Base-by-base conservation (phyloP, 2,329 filamentous ascomycete species). In the Colletotrichum trifolii region DNA sequence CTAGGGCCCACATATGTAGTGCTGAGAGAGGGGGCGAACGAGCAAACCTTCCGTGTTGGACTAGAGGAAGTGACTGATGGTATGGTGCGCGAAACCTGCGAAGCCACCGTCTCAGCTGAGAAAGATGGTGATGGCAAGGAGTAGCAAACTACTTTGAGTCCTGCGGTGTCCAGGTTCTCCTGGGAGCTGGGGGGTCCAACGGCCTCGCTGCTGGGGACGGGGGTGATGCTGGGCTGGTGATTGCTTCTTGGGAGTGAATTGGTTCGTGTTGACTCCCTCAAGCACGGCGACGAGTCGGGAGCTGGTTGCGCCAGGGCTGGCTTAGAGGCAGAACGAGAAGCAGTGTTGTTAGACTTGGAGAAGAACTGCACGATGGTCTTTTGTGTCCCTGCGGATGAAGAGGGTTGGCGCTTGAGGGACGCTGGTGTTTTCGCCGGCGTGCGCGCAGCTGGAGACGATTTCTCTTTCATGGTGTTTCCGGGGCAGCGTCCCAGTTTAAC, bases 141-240 rank as follows among this genome's bases (percentile, higher is more conserved):
- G 76, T 83, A 82, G 71, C 84, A 79, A 71, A 82, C 83, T 76
- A 85, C 84, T 76, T 85, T 83, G 67, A 73, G 69, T 46, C 75
- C 76, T 63, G 79, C 78, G 68, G 79, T 71, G 52, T 60, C 81
- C 60, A 87, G 82, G 67, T 91, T 89, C 70, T 91, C 88, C 68
- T 92, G 88, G 0, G 90, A 91, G 75, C 89, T 91, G 1, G 85
- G 83, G 25, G 88, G 88, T 57, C 90, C 88, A 34, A 87, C 76
- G 40, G 85, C 86, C 77, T 96, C 93, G 77, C 93, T 96, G 76
- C 92, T 97, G 6, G 93, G 91, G 6, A 91, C 86, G 5, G 93
- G 93, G 0, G 93, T 94, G 64, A 90, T 79, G 64, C 82, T 83
- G 42, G 79, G 64, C 71, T 78, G 64, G 71, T 78, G 71, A 72